Conservation (phyloP, 257 asterid genomes). For the Plectranthus barbatus region DNA sequence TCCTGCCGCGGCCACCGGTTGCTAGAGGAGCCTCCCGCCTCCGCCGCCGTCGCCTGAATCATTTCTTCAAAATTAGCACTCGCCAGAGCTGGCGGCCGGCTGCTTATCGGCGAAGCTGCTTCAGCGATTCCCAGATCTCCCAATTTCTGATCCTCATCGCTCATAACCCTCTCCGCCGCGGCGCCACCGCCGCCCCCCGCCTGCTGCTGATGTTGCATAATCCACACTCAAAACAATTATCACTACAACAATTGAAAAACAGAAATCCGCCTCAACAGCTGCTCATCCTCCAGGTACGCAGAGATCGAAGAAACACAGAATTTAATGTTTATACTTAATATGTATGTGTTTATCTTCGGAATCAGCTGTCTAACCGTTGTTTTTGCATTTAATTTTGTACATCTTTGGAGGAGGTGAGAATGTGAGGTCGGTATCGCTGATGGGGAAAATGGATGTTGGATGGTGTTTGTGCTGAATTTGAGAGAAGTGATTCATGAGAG, state of each 20-base stretch:
- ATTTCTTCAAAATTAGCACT: constrained; percentile 23
- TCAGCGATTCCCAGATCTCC: constrained; percentile 35
- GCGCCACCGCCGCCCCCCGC: constrained; percentile 1
- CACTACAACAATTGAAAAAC: background rate
- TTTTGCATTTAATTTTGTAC: background rate
- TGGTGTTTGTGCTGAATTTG: background rate
- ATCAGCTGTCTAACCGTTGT: background rate
- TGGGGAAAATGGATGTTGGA: too few relatives aligned
- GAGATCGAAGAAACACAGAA: background rate
- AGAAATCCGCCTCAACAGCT: background rate
- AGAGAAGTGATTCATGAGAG: background rate
- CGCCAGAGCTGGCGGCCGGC: constrained; percentile 26
- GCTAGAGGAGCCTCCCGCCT: constrained; percentile 18
- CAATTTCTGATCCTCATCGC: constrained; percentile 17
- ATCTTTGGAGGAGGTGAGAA: background rate
- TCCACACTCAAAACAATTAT: background rate
- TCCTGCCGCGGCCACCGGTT: constrained; percentile 42
- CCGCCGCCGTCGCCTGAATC: constrained; percentile 14
- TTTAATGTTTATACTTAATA: background rate
- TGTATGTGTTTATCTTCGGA: background rate
- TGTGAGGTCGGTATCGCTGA: too few relatives aligned
- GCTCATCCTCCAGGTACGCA: background rate
- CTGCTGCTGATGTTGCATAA: constrained; percentile 20
- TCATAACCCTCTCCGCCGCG: background rate
- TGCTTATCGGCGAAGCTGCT: constrained; percentile 37